Evolutionary conservation across 78 protist genomes (phyloP).

Genomic region (Blattamonas nauphoetae): DNA sequence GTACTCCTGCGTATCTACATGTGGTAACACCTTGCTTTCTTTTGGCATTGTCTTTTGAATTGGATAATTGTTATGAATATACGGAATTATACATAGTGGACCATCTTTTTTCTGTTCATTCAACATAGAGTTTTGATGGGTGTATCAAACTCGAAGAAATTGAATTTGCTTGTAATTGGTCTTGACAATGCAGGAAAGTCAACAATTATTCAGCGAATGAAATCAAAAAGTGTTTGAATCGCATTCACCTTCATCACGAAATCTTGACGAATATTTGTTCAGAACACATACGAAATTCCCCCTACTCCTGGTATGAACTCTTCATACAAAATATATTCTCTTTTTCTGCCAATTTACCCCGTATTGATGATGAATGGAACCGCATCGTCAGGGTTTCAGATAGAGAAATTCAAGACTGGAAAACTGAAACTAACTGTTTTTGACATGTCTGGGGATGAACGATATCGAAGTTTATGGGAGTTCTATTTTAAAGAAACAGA

Average conservation of each 20-base stretch:
- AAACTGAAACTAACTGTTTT: conserved; percentile 51
- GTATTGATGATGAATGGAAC: too few relatives aligned
- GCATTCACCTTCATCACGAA: too few relatives aligned
- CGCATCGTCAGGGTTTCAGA: conserved; percentile 58
- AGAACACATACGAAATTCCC: neutral
- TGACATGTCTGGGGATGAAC: conserved; percentile 65
- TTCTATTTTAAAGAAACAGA: neutral
- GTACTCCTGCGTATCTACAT: too few relatives aligned
- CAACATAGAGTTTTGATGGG: too few relatives aligned
- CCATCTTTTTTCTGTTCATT: too few relatives aligned
- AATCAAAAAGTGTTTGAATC: conserved; percentile 26
- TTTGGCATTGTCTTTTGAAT: too few relatives aligned
- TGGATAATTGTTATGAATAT: too few relatives aligned
- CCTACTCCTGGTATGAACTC: neutral
- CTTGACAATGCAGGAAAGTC: conserved; percentile 71
- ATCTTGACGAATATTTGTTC: too few relatives aligned
- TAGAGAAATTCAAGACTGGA: conserved; percentile 41
- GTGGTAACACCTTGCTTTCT: too few relatives aligned
- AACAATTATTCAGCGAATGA: conserved; percentile 58
- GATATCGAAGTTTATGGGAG: conserved; percentile 66
- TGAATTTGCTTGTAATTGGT: conserved; percentile 46
- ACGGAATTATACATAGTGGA: too few relatives aligned
- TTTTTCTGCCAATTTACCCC: too few relatives aligned
- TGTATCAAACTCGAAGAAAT: neutral
- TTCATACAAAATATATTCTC: too few relatives aligned